A percentile compares a stretch with the other conserved stretches of the same genome.
These are phyloP conservation scores for Colletotrichum noveboracense DNA, from an alignment of 2,329 filamentous ascomycete species.

Conservation along the genomic window DNA sequence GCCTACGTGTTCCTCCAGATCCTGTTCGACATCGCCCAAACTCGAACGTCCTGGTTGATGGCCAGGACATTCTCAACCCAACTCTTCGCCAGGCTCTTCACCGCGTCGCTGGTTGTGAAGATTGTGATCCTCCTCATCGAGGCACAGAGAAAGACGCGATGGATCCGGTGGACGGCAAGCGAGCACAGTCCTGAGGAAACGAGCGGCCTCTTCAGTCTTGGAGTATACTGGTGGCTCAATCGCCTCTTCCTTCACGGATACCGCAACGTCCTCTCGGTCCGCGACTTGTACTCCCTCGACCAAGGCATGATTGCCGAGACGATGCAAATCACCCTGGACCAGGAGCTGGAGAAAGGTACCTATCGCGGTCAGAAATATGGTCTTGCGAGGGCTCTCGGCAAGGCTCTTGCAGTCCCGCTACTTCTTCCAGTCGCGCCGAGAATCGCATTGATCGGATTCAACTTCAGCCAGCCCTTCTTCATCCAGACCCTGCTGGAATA, in stretches of 20 bases:
- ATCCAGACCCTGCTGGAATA: conserved; percentile 42
- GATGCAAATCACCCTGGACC: conserved; percentile 22
- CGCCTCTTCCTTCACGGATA: conserved; percentile 39
- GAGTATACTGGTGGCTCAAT: conserved; percentile 40
- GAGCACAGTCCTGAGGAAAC: conserved; percentile 44
- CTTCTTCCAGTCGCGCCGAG: conserved; percentile 41
- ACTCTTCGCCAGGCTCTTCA: conserved; percentile 37
- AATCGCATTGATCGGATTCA: conserved; percentile 42
- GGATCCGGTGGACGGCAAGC: conserved; percentile 40
- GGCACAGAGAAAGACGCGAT: conserved; percentile 40
- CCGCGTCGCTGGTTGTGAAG: conserved; percentile 39
- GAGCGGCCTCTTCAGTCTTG: conserved; percentile 35
- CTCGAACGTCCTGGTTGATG: conserved; percentile 47
- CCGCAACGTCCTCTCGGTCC: conserved; percentile 30
- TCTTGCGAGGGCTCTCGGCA: conserved; percentile 30
- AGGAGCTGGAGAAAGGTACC: conserved; percentile 14
- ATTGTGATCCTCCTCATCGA: conserved; percentile 41
- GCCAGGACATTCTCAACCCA: conserved; percentile 12
- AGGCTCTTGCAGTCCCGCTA: conserved; percentile 35
- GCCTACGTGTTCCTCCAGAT: conserved; percentile 46
- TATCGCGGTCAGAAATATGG: conserved; percentile 26
- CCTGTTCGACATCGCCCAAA: conserved; percentile 47
- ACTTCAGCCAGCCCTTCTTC: conserved; percentile 48
- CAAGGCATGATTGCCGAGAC: conserved; percentile 26
- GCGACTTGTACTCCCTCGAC: conserved; percentile 38